These are phyloP conservation scores for Melanogaster broomeanus DNA, from an alignment of 768 basidiomycete genomes.

Conservation along the genomic window DNA sequence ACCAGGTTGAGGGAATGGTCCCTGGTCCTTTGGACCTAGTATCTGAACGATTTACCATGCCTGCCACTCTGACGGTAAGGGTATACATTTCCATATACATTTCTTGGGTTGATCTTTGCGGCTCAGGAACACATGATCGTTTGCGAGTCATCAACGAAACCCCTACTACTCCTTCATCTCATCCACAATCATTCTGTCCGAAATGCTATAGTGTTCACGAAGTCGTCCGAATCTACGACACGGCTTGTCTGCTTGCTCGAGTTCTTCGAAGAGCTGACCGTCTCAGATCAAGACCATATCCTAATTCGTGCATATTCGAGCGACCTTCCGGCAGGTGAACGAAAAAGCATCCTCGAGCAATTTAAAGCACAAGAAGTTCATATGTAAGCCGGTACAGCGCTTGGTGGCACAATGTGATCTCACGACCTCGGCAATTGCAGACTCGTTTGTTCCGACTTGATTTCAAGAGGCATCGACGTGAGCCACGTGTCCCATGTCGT, in stretches of 20 bases:
- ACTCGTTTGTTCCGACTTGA: constrained; percentile 93
- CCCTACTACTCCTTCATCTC: constrained; percentile 86
- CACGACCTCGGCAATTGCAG: constrained; percentile 41
- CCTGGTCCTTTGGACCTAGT: constrained; percentile 51
- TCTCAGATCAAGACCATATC: constrained; percentile 26
- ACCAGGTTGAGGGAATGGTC: constrained; percentile 35
- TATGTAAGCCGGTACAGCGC: constrained; percentile 53
- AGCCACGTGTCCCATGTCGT: constrained; percentile 91
- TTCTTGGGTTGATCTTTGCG: constrained; percentile 4
- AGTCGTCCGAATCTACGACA: constrained; percentile 87
- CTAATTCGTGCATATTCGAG: constrained; percentile 81
- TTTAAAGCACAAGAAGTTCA: constrained; percentile 83
- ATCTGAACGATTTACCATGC: constrained; percentile 82
- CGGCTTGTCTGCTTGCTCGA: constrained; percentile 82
- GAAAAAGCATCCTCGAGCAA: constrained; percentile 73
- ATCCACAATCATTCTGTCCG: constrained; percentile 59
- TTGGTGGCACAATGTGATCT: constrained; percentile 1
- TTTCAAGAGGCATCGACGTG: constrained; percentile 95
- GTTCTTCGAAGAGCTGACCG: constrained; percentile 66
- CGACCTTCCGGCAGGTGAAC: constrained; percentile 72
- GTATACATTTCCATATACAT: neutral
- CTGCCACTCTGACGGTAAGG: constrained; percentile 70
- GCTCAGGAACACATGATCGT: constrained; percentile 85
- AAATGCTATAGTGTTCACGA: constrained; percentile 93
- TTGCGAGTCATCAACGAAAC: constrained; percentile 78